These are phyloP conservation scores for Lodderomyces beijingensis DNA, from an alignment of 1,139 yeast species.

Conservation along the genomic window DNA sequence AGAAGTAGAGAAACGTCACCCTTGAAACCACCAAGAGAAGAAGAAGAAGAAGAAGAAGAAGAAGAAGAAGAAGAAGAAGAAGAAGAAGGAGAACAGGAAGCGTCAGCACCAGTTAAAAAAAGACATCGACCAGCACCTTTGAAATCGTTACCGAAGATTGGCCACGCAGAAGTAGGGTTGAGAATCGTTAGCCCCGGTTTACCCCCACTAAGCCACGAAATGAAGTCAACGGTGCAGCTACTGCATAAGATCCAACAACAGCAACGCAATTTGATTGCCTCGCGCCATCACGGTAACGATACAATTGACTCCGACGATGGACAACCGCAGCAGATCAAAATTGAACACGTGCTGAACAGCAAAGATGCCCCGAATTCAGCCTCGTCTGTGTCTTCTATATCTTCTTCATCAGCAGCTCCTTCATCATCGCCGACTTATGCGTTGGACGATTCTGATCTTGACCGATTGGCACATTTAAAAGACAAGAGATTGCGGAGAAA, in stretches of 20 bases:
- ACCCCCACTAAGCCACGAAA: slow-evolving; percentile 43
- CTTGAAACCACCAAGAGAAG: no score
- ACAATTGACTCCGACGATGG: background rate
- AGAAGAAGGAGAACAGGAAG: no score
- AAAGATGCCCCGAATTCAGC: background rate
- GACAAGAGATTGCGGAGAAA: slow-evolving; percentile 35
- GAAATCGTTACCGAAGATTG: no score
- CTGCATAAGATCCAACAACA: slow-evolving; percentile 47
- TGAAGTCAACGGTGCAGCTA: slow-evolving; percentile 43
- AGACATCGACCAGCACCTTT: slow-evolving; percentile 23
- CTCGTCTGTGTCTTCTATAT: background rate
- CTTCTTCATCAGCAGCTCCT: slow-evolving; percentile 2
- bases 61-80: no score
- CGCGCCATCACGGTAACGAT: slow-evolving; percentile 21
- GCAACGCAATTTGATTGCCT: slow-evolving; percentile 44
- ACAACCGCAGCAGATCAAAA: background rate
- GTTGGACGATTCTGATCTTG: slow-evolving; percentile 12
- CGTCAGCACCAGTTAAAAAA: no score
- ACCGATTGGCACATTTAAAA: slow-evolving; percentile 8
- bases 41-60: no score
- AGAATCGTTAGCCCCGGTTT: slow-evolving; percentile 47
- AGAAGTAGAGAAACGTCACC: no score
- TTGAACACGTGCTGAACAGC: background rate
- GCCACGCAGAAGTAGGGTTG: slow-evolving; percentile 32
- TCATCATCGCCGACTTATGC: slow-evolving; percentile 11